Percentiles rank a stretch among this genome's conserved stretches.
Conservation (phyloP, 1,139 yeast genomes). For the Wickerhamomyces sp. region DNA sequence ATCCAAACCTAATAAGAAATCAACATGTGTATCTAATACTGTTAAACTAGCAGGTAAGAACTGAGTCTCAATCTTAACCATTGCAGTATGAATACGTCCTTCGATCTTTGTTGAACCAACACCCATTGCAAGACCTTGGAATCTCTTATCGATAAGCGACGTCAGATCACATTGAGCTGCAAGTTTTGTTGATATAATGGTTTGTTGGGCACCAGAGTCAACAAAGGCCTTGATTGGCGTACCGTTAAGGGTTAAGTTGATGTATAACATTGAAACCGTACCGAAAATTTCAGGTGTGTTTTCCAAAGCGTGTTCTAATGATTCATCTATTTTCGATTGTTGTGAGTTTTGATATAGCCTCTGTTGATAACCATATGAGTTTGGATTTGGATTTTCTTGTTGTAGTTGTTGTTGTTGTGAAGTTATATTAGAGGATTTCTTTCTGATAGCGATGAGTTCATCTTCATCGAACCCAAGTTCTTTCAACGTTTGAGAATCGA, state of each 20-base stretch:
- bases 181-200: constrained; percentile 72
- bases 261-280: constrained; percentile 75
- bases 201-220: constrained; percentile 93
- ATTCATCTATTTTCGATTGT: constrained; percentile 73
- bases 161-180: constrained; percentile 71
- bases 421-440: too few relatives aligned
- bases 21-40: constrained; percentile 74
- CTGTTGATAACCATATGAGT: too few relatives aligned
- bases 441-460: constrained; percentile 47
- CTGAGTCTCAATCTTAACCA: constrained; percentile 66
- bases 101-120: constrained; percentile 78
- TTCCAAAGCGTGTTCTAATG: constrained; percentile 74
- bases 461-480: constrained; percentile 47
- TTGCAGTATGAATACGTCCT: constrained; percentile 88
- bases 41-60: constrained; percentile 76
- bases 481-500: constrained; percentile 32
- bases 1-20: constrained; percentile 47
- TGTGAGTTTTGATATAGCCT: constrained; percentile 64
- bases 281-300: constrained; percentile 89
- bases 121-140: constrained; percentile 80
- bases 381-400: too few relatives aligned
- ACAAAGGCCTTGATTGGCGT: constrained; percentile 84
- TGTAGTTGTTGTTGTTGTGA: constrained; percentile 9
- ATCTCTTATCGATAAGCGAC: constrained; percentile 75
- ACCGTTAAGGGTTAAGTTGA: constrained; percentile 74